Percentiles rank a stretch among this genome's conserved stretches.
Conservation (phyloP, 192 early-diverging fungal species). For the Coemansia sp. region DNA sequence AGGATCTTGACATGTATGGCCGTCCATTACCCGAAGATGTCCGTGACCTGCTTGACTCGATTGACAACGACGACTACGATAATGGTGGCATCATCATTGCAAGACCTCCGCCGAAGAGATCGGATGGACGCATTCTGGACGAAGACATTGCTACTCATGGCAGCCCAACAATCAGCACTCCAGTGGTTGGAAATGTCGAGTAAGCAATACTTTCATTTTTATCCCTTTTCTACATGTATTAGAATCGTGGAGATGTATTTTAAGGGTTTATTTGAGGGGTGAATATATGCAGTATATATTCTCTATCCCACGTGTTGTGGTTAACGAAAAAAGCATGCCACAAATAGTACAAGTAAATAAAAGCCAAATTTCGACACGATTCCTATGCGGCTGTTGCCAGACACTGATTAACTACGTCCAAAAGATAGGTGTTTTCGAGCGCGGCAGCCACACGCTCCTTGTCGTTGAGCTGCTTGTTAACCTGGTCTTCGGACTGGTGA, state of each 20-base stretch:
- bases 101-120: not conserved
- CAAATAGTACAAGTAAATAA: not conserved
- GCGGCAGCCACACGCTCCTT: slow-evolving; percentile 99
- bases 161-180: slow-evolving; percentile 40
- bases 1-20: slow-evolving; percentile 9
- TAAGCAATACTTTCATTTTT: slow-evolving; percentile 9
- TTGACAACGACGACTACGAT: slow-evolving; percentile 16
- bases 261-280: not conserved
- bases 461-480: slow-evolving; percentile 99
- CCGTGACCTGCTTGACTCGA: slow-evolving; percentile 43
- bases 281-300: not conserved
- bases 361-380: not conserved
- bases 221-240: not conserved
- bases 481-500: slow-evolving; percentile 91
- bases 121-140: not conserved
- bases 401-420: slow-evolving; percentile 95
- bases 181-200: slow-evolving; percentile 33
- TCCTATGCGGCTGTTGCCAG: slow-evolving; percentile 58
- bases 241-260: no score
- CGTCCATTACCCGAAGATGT: slow-evolving; percentile 39
- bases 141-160: slow-evolving; percentile 3
- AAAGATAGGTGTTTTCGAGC: slow-evolving; percentile 88
- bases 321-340: not conserved
- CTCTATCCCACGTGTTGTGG: not conserved
- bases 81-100: no score